Evolutionary conservation across 345 rosid genomes (phyloP).

Genomic region (Dimocarpus longan): DNA sequence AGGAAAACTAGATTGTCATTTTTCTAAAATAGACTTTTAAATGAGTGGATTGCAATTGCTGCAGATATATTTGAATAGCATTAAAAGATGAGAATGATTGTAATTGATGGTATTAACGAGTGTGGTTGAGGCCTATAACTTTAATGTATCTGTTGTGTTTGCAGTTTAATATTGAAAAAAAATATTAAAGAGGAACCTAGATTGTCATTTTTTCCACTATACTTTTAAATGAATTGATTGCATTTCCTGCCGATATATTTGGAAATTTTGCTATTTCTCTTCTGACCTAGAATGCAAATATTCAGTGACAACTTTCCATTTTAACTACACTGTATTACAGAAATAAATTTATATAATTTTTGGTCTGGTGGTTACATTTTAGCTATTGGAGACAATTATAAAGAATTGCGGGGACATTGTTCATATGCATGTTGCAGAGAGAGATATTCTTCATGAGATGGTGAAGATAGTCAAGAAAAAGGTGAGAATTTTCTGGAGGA

Average conservation of each 20-base stretch:
- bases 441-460: constrained; percentile 94
- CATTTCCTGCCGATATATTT: neutral
- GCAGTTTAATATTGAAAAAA: neutral
- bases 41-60: neutral
- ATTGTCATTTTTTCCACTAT: neutral
- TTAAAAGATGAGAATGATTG: neutral
- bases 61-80: neutral
- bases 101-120: neutral
- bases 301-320: constrained; percentile 7
- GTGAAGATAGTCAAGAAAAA: constrained; percentile 88
- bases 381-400: constrained; percentile 95
- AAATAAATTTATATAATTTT: constrained; percentile 24
- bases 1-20: neutral
- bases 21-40: neutral
- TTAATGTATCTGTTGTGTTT: neutral
- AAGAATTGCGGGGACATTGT: constrained; percentile 99
- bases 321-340: constrained; percentile 3
- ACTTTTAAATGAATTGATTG: neutral
- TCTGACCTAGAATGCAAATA: neutral
- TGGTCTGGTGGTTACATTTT: constrained; percentile 27
- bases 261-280: neutral
- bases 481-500: constrained; percentile 48
- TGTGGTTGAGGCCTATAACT: neutral
- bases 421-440: constrained; percentile 99
- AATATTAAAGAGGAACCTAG: neutral